Base-by-base conservation (phyloP, 768 basidiomycete genomes). In the Boletus patriciae region DNA sequence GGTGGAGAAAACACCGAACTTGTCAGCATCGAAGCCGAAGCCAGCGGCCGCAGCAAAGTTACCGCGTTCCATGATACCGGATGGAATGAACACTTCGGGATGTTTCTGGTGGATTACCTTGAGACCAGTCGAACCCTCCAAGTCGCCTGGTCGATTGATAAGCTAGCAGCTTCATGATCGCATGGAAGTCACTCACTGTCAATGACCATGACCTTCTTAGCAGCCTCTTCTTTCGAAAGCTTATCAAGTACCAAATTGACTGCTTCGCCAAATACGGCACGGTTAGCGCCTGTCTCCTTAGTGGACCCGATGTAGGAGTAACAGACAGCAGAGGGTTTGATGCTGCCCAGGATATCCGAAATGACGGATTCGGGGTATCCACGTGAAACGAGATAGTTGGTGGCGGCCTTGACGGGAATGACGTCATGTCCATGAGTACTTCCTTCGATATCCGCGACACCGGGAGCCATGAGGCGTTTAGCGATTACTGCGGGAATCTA, bases 71-170 rank as follows among this genome's bases (percentile, higher is more conserved):
- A 90, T 90, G 71, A 91, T 88, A 42, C 90, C 91, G n/a, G 87
- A 90, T 6, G 88, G 81, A 44, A 91, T 60, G 67, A 92, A 94
- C 18, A 92, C 90, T 69, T 94, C 91, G 3, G 92, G 92, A 65
- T 94, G 90, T 73, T 90, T 91, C 74, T 91, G 84, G 72, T 93
- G 92, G 57, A 94, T 94, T 47, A 80, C 84, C 73, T 91, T 93
- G 63, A 94, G 74, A 54, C 92, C 92, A 29, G 92, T 94, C 0
- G 92, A 94, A 34, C 92, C 92, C 76, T 94, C 91, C 46, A 94
- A 74, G 67, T 94, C 92, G 65, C 83, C 87, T 90, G 55, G 27
- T 56, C 18, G 8, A 41, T 0, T n/a, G 41, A 38, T 43, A 15
- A 59, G 33, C 3, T 45, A 40, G 6, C 15, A 18, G 10, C 5